These are phyloP conservation scores for Neurospora sp. DNA, from an alignment of 495 filamentous ascomycete genomes.

Conservation along the genomic window DNA sequence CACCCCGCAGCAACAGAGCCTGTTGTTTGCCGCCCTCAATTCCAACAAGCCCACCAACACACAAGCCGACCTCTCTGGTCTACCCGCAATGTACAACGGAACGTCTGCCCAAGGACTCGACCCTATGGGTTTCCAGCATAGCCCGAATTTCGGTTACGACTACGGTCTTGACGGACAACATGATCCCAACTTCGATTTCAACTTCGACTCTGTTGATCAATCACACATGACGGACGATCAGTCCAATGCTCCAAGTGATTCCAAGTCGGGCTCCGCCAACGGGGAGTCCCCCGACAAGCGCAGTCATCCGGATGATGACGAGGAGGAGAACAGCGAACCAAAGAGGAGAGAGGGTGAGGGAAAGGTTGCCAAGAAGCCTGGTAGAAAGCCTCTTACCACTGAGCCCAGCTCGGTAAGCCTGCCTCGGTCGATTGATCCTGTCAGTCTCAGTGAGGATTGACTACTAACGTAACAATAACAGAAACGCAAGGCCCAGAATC, in stretches of 20 bases:
- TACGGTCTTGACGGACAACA: conserved; percentile 40
- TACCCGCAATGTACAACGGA: conserved; percentile 34
- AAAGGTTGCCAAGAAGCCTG: conserved; percentile 80
- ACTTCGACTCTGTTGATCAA: conserved; percentile 58
- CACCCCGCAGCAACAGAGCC: conserved; percentile 76
- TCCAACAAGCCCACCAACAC: conserved; percentile 48
- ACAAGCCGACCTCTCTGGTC: conserved; percentile 40
- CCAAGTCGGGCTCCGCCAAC: conserved; percentile 46
- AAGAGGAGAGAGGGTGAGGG: conserved; percentile 76
- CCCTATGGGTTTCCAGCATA: conserved; percentile 47
- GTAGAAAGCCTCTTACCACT: conserved; percentile 87
- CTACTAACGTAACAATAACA: conserved; percentile 40
- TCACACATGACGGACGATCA: conserved; percentile 68
- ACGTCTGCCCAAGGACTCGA: conserved; percentile 36
- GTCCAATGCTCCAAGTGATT: conserved; percentile 41
- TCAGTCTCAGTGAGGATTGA: not conserved
- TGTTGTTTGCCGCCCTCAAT: conserved; percentile 77
- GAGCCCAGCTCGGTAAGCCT: conserved; percentile 87
- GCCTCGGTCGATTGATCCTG: not conserved
- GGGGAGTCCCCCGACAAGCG: conserved; percentile 73
- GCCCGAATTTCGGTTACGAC: conserved; percentile 70
- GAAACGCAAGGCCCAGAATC: conserved; percentile 99
- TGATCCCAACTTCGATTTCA: conserved; percentile 47
- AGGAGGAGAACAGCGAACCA: conserved; percentile 48
- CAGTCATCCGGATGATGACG: conserved; percentile 63